Evolutionary conservation across 225 moss, liverwort and hornwort species (phyloP).

Genomic region (Pleurozium schreberi): DNA sequence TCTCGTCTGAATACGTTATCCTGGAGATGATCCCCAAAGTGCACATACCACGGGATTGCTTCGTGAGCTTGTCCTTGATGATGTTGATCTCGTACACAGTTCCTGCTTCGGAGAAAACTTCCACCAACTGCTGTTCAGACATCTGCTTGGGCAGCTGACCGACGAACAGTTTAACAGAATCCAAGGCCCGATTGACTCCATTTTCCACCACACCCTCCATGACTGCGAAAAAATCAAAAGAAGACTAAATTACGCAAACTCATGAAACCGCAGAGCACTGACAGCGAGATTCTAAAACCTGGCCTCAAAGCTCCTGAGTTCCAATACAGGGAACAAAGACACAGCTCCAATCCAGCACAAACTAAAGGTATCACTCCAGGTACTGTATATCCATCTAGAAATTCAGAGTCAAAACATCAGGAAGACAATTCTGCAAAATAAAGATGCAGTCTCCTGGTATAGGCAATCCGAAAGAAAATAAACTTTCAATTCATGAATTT

Average conservation of each 20-base stretch:
- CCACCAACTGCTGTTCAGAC: slow-evolving; percentile 67
- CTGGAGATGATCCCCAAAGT: neutral
- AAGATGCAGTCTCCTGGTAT: neutral
- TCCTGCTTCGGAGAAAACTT: slow-evolving; percentile 75
- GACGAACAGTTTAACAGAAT: slow-evolving; percentile 78
- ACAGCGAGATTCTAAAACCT: too few species aligned
- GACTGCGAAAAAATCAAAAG: neutral
- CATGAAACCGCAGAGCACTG: neutral
- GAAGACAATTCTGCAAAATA: neutral
- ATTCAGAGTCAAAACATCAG: neutral
- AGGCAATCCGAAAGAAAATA: neutral
- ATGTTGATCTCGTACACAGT: slow-evolving; percentile 80
- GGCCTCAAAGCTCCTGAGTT: neutral
- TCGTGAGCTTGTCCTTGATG: slow-evolving; percentile 90
- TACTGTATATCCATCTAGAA: neutral
- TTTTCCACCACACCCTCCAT: slow-evolving; percentile 44
- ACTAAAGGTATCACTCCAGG: neutral
- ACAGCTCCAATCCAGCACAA: neutral
- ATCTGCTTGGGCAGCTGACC: slow-evolving; percentile 91
- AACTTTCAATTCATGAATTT: neutral
- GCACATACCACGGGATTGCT: slow-evolving; percentile 69
- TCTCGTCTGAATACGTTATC: neutral
- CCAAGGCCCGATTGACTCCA: slow-evolving; percentile 28
- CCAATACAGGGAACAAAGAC: neutral
- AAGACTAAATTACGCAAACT: neutral